Base-by-base conservation (phyloP, 2,329 filamentous ascomycete genomes). In the Diaporthe sp. region DNA sequence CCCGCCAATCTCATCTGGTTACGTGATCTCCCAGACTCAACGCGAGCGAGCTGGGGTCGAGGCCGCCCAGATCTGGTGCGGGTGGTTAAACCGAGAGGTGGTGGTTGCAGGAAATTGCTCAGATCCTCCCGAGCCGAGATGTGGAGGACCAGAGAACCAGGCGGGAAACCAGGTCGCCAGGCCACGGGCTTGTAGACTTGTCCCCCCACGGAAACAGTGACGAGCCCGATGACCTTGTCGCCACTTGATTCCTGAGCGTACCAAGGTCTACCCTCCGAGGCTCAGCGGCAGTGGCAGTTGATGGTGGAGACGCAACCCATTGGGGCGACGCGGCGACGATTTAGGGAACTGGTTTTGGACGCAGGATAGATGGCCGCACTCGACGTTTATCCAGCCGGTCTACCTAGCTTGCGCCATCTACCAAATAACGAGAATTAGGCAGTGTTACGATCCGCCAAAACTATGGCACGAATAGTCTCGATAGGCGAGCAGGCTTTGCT, bases 91-190 rank as follows among this genome's bases (percentile, higher is more conserved):
- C 63, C 63, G 47, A 68, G 5, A 19, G 63, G 44, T 68, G 30
- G 15, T 68, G 63, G 44, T 68, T 68, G 63, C 63, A 53, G 39
- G 47, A 68, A 68, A 68, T 53, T 68, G 47, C 63, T 53, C 63
- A 68, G 63, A 68, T 68, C 63, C 22, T 68, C 63, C 63, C 63
- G 63, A 53, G 63, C 63, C 63, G 47, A 68, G 63, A 68, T 68
- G 47, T 53, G 47, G 32, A 68, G 63, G 63, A 68, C 63, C 47
- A 53, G 44, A 39, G 47, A 53, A 37, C 63, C 63, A 53, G 47
- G 47, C 63, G 44, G n/a, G 3, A n/a, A 32, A 51, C n/a, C 47
- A 27, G 47, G 47, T 51, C 47, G 44, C 53, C 63, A 53, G 44
- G 22, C 63, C 47, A 51, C 63, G 30, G 63, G 22, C 63, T 37